Evolutionary conservation across 140 eudicot species (phyloP), one percentile per base, ranked within the genome.

Genomic region (Flaveria floridana): DNA sequence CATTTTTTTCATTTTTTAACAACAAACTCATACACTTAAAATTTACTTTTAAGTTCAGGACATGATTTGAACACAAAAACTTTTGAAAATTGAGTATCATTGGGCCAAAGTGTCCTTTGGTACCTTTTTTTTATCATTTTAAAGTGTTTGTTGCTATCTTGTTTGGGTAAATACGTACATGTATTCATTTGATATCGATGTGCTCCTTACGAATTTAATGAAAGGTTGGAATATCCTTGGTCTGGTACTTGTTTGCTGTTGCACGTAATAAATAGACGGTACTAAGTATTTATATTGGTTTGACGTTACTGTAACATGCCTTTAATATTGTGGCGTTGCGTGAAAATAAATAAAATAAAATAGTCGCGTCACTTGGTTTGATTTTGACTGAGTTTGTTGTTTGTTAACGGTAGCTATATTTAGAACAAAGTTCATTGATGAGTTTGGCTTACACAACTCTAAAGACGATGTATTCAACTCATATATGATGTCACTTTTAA

Each of bases 231-330:
- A 41, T 66, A 39, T 58, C 63, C 10, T 57, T n/a, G 23, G 44
- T 69, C 26, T 47, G 65, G 65, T 77, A 25, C 53, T 68, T 71
- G 65, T 61, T 69, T 23, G 51, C 47, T 16, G 76, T 77, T 70
- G 71, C 65, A 7, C 28, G 51, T 19, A 46, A 58, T 71, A 59
- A 77, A 77, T 77, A 7, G 28, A 58, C 41, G 56, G 37, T 13
- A 13, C 30, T 51, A 16, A 23, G 20, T 53, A 13, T 19, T 30
- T 2, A 55, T 67, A 25, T 67, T 2, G 20, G 18, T 66, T 39
- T 25, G 13, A n/a, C 6, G 13, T 41, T 5, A 5, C 12, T 42
- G 0, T 4, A 55, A 25, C 51, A n/a, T 0, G 52, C 30, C 76
- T 30, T 52, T n/a, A 37, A 57, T 21, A 21, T 4, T 14, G 7